Evolutionary conservation across 768 basidiomycete species (phyloP).

Genomic region (Candolleomyces eurysporus): DNA sequence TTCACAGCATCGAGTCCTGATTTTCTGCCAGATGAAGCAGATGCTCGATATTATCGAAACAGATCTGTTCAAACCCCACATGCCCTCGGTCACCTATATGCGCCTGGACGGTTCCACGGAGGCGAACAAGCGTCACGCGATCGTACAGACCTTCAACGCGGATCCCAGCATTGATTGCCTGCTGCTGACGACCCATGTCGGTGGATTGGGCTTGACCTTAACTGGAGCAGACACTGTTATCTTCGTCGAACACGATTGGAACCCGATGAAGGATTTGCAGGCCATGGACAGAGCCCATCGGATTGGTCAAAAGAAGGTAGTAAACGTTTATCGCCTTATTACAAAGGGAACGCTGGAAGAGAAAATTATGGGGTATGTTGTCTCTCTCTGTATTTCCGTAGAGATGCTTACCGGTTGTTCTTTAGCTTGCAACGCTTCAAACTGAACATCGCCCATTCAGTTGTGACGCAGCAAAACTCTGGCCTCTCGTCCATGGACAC

Average conservation of each 20-base stretch:
- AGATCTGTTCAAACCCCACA: constrained; percentile 84
- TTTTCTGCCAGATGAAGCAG: constrained; percentile 99
- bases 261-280: constrained; percentile 99
- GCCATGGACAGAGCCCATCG: constrained; percentile 99
- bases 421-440: constrained; percentile 95
- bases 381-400: background rate
- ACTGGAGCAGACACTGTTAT: constrained; percentile 99
- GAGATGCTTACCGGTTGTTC: constrained; percentile 10
- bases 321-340: constrained; percentile 96
- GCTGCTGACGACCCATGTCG: constrained; percentile 93
- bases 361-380: constrained; percentile 96
- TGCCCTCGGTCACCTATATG: constrained; percentile 99
- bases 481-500: constrained; percentile 96
- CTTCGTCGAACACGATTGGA: constrained; percentile 99
- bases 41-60: constrained; percentile 98
- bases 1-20: constrained; percentile 96
- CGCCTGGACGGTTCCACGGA: constrained; percentile 93
- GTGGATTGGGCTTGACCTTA: constrained; percentile 91
- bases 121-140: constrained; percentile 88
- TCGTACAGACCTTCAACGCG: constrained; percentile 97
- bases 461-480: constrained; percentile 96
- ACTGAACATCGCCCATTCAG: constrained; percentile 93
- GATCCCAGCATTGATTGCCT: constrained; percentile 98
- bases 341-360: constrained; percentile 97
- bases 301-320: constrained; percentile 97